A percentile compares a stretch with the other conserved stretches of the same genome.
Evolutionary conservation across 306 rosid species (phyloP).

Genomic region (Cajanus cajan): DNA sequence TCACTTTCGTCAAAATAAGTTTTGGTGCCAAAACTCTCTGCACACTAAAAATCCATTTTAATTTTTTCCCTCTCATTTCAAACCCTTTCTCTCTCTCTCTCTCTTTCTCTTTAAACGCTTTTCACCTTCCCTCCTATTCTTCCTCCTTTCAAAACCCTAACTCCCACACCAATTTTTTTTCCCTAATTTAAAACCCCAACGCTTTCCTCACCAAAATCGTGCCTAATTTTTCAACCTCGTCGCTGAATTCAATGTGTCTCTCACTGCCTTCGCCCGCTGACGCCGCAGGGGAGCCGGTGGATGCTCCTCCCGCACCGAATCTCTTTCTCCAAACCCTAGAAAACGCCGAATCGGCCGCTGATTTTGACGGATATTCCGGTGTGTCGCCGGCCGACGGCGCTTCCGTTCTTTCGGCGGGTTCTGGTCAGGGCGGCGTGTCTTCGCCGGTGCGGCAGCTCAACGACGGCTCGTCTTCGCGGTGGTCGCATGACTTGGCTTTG

Average conservation of each 20-base stretch:
- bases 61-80: slow-evolving; percentile 32
- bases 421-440: not conserved
- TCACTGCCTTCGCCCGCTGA: not conserved
- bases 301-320: not conserved
- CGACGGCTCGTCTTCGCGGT: not conserved
- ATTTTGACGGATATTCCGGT: slow-evolving; percentile 1
- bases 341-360: not conserved
- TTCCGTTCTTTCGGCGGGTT: not conserved
- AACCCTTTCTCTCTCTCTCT: slow-evolving; percentile 50
- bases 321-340: slow-evolving; percentile 27
- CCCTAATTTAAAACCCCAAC: not conserved
- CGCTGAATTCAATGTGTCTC: not conserved
- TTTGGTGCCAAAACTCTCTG: slow-evolving; percentile 32
- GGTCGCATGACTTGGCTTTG: slow-evolving; percentile 14
- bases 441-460: not conserved
- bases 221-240: not conserved
- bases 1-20: slow-evolving; percentile 27
- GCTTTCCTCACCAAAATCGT: not conserved
- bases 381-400: not conserved
- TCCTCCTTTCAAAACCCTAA: slow-evolving; percentile 30
- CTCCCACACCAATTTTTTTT: not conserved
- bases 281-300: not conserved
- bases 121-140: no score
- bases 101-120: no score
- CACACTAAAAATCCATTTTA: no score